Base-by-base conservation (phyloP, 1,139 yeast genomes). In the Eremothecium gossypii region DNA sequence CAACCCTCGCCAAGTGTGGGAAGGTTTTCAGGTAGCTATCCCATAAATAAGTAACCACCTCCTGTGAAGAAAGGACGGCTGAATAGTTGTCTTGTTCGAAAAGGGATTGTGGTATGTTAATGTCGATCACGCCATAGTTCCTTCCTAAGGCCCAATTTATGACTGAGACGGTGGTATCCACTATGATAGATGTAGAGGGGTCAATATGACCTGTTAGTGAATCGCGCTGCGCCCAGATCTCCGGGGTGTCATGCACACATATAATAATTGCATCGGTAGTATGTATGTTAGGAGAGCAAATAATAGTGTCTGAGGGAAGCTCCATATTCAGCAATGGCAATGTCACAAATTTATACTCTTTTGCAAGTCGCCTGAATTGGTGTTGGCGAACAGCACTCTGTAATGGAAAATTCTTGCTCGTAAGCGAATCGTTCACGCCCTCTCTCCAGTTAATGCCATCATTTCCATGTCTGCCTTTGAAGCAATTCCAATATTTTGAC, bases 171-270 rank as follows among this genome's bases (percentile, higher is more conserved):
- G 79, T 68, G 11, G 79, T 71, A 50, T 81, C 87, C 14, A 84
- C 76, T 33, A 86, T 74, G 2, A 76, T 66, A 1, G 95, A 78
- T 2, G 83, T 75, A 41, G 77, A 74, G 11, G 89, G 73, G 48
- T 83, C 87, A 36, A 89, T 76, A 36, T 74, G 71, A 8, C 97
- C 97, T 23, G 83, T 75, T 6, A 81, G 65, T 0, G 95, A 87
- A 58, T 87, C 87, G 27, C 81, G 67, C 49, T 82, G 77, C 1
- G 95, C 95, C 95, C 96, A 87, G 7, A 91, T 73, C 48, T 87
- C 94, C 2, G 96, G 89, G 2, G 97, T 87, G 55, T 89, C 97
- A 61, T 89, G 97, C 10, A 89, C 77, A 7, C 85, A 64, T 11
- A 91, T 68, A 11, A 87, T 67, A 7, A 89, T 63, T 7, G 83